Conservation (phyloP, 2,329 filamentous ascomycete species). For the Davidsoniella eucalypti region DNA sequence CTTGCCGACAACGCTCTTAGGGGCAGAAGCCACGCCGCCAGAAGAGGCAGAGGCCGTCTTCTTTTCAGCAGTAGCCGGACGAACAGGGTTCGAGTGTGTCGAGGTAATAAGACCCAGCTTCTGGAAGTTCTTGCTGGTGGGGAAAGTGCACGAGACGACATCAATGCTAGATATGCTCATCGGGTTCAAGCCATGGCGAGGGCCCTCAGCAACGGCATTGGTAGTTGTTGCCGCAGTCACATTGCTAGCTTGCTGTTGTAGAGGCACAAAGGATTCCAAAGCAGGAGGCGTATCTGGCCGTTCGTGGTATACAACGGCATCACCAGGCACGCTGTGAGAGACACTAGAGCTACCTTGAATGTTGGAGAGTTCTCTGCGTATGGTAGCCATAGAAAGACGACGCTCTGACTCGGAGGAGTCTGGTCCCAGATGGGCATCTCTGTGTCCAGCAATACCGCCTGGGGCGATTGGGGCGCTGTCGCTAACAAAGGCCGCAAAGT, state of each 20-base stretch:
- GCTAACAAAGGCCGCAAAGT: conserved; percentile 33
- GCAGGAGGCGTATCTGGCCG: conserved; percentile 5
- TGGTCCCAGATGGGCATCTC: conserved; percentile 27
- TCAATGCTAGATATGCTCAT: conserved; percentile 43
- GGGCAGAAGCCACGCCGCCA: conserved; percentile 40
- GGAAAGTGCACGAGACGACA: conserved; percentile 47
- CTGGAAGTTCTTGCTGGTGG: conserved; percentile 30
- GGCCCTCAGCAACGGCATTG: background rate
- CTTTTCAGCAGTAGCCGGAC: conserved; percentile 23
- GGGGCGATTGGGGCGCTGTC: conserved; percentile 54
- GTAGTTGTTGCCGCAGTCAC: background rate
- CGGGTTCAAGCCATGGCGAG: conserved; percentile 20
- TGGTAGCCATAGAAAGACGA: conserved; percentile 3
- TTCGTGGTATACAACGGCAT: background rate
- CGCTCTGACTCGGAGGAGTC: conserved; percentile 1
- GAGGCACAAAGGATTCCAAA: background rate
- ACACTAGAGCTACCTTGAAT: background rate
- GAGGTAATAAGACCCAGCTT: conserved; percentile 7
- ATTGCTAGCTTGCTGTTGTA: background rate
- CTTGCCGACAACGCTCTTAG: conserved; percentile 41
- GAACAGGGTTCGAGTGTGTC: conserved; percentile 22
- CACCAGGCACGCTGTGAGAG: background rate
- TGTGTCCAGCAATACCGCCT: conserved; percentile 52
- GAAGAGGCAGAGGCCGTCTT: conserved; percentile 19
- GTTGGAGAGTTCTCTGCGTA: conserved; percentile 6